Percentiles rank a stretch among this genome's conserved stretches.
These are phyloP conservation scores for Ilyonectria robusta DNA, from an alignment of 2,329 filamentous ascomycete genomes.

Conservation along the genomic window DNA sequence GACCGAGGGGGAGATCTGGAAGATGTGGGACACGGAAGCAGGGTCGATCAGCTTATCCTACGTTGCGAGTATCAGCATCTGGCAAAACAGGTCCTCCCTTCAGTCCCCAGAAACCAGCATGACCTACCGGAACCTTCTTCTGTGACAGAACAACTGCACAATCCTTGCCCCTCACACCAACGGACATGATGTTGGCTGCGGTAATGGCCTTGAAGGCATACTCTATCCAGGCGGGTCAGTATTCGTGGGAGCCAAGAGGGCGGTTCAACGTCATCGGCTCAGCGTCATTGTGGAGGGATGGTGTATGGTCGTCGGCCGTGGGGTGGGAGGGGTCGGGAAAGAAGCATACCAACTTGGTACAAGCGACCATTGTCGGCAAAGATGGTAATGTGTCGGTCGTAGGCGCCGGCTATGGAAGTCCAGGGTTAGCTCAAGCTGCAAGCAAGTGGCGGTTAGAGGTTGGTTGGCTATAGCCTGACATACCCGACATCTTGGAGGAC, in stretches of 20 bases:
- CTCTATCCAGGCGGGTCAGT: slow-evolving; percentile 70
- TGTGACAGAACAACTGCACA: slow-evolving; percentile 98
- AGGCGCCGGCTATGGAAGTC: slow-evolving; percentile 73
- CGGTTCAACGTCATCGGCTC: slow-evolving; percentile 27
- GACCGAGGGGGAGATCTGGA: slow-evolving; percentile 95
- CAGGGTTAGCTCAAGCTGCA: slow-evolving; percentile 47
- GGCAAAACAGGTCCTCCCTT: background rate
- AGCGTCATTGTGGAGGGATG: slow-evolving; percentile 34
- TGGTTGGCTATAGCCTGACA: slow-evolving; percentile 45
- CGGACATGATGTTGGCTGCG: slow-evolving; percentile 97
- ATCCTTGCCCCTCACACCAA: slow-evolving; percentile 95
- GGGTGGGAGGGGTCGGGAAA: slow-evolving; percentile 16
- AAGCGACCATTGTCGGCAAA: slow-evolving; percentile 98
- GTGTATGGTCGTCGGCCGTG: slow-evolving; percentile 29
- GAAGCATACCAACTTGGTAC: slow-evolving; percentile 95
- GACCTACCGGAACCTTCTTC: slow-evolving; percentile 97
- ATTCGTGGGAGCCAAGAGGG: slow-evolving; percentile 6
- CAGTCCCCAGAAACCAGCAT: background rate
- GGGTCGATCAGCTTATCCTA: slow-evolving; percentile 99
- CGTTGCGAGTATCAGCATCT: slow-evolving; percentile 42
- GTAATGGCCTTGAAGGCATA: slow-evolving; percentile 99
- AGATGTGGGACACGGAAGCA: slow-evolving; percentile 96
- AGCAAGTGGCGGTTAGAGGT: slow-evolving; percentile 23
- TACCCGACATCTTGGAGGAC: slow-evolving; percentile 67
- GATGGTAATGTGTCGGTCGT: slow-evolving; percentile 99